Percentiles rank a stretch among this genome's conserved stretches.
These are phyloP conservation scores for Camelina sativa DNA, from an alignment of 345 rosid species.

Conservation along the genomic window DNA sequence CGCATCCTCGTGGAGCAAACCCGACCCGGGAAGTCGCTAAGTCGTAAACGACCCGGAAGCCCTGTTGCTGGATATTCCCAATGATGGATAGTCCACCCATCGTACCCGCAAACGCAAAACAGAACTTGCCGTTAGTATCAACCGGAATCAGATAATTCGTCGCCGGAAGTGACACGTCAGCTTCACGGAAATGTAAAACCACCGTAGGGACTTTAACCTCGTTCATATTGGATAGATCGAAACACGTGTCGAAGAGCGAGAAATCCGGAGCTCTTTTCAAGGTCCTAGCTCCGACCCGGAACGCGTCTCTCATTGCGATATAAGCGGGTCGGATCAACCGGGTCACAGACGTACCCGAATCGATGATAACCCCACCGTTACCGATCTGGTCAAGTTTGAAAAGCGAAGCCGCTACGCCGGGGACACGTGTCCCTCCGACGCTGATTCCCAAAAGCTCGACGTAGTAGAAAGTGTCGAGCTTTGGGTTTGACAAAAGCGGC, in stretches of 20 bases:
- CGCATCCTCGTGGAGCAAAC: conserved; percentile 90
- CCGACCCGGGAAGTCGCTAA: conserved; percentile 75
- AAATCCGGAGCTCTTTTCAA: conserved; percentile 60
- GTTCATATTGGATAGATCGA: conserved; percentile 65
- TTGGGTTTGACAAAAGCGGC: conserved; percentile 73
- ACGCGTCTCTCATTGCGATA: conserved; percentile 65
- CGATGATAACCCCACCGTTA: conserved; percentile 89
- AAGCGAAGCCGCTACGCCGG: conserved; percentile 63
- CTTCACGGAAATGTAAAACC: conserved; percentile 69
- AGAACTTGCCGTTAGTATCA: conserved; percentile 69
- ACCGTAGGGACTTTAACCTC: conserved; percentile 84
- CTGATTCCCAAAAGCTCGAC: conserved; percentile 82
- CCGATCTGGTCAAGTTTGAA: conserved; percentile 78
- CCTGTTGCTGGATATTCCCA: conserved; percentile 97
- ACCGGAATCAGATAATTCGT: conserved; percentile 90
- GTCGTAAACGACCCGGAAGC: conserved; percentile 89
- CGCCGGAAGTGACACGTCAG: conserved; percentile 82
- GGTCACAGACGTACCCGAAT: conserved; percentile 88
- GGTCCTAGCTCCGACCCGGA: conserved; percentile 54
- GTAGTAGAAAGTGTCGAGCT: conserved; percentile 94
- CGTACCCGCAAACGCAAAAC: conserved; percentile 97
- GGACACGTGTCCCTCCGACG: conserved; percentile 83
- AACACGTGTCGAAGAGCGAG: conserved; percentile 82
- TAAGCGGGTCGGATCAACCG: conserved; percentile 79
- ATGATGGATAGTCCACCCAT: conserved; percentile 81